phyloP scores from a whole-genome alignment of 257 asterid species.

The Scutellaria minor region DNA sequence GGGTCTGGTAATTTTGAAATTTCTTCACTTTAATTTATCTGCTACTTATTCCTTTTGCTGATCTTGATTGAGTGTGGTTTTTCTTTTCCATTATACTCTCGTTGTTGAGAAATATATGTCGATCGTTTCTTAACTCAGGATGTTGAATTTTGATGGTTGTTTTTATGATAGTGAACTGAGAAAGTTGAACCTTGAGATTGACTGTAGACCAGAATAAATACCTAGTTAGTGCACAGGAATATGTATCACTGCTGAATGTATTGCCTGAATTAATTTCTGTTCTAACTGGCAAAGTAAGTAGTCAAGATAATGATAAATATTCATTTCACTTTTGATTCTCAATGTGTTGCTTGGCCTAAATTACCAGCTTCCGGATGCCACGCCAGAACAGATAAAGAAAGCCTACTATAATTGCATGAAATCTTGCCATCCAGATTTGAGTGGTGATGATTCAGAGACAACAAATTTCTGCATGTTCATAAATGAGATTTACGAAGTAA shows the following conservation, averaged over 20 bases:
- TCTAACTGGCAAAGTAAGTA: not conserved
- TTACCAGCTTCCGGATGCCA: conserved; percentile 86
- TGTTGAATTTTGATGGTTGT: too few relatives aligned
- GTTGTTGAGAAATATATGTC: too few relatives aligned
- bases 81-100: too few relatives aligned
- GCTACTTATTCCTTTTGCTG: not conserved
- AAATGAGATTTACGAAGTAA: conserved; percentile 86
- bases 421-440: conserved; percentile 97
- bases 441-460: conserved; percentile 87
- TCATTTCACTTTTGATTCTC: conserved; percentile 19
- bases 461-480: conserved; percentile 95
- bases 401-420: conserved; percentile 99
- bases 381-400: conserved; percentile 88
- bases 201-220: not conserved
- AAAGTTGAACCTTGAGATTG: not conserved
- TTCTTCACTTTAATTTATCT: not conserved
- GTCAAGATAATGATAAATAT: not conserved
- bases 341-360: conserved; percentile 10
- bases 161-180: not conserved
- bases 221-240: not conserved
- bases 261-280: too few relatives aligned
- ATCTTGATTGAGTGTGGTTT: conserved; percentile 14
- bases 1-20: conserved; percentile 67
- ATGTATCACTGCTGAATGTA: too few relatives aligned
- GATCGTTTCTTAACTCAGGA: too few relatives aligned